Conservation (phyloP, 805 yeast genomes). For the Candida hungchunana region DNA sequence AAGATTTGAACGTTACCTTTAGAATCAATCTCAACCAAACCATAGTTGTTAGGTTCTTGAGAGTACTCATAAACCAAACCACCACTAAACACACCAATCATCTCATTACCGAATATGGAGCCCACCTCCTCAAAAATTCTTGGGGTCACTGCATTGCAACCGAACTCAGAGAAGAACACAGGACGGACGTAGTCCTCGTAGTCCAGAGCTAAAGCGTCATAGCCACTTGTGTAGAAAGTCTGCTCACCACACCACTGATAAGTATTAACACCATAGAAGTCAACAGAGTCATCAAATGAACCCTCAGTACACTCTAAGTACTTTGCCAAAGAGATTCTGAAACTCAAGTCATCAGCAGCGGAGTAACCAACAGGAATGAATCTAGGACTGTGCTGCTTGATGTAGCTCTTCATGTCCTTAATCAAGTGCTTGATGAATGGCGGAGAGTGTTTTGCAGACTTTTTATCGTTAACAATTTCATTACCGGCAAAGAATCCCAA, state of each 20-base stretch:
- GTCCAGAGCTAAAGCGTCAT: slow-evolving; percentile 62
- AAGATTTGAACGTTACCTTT: slow-evolving; percentile 45
- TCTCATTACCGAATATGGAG: slow-evolving; percentile 62
- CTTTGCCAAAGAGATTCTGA: slow-evolving; percentile 69
- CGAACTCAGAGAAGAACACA: slow-evolving; percentile 85
- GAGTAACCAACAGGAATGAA: slow-evolving; percentile 89
- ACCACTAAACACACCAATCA: slow-evolving; percentile 78
- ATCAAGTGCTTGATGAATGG: slow-evolving; percentile 72
- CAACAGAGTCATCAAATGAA: slow-evolving; percentile 51
- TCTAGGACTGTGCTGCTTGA: slow-evolving; percentile 54
- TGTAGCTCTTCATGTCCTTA: slow-evolving; percentile 76
- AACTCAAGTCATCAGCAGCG: slow-evolving; percentile 88
- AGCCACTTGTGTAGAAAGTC: slow-evolving; percentile 77
- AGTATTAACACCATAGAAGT: slow-evolving; percentile 91
- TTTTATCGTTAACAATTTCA: slow-evolving; percentile 78
- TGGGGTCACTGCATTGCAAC: slow-evolving; percentile 81
- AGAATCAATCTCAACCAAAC: slow-evolving; percentile 61
- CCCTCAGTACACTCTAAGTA: slow-evolving; percentile 68
- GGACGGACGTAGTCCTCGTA: slow-evolving; percentile 70
- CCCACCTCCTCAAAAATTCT: slow-evolving; percentile 73
- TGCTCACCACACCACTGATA: slow-evolving; percentile 97
- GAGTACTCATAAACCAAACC: slow-evolving; percentile 92
- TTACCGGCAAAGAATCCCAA: slow-evolving; percentile 91
- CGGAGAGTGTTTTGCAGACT: slow-evolving; percentile 67
- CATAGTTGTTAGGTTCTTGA: slow-evolving; percentile 74